Evolutionary conservation across 352 stramenopile genomes (phyloP).

Genomic region (Sclerospora graminicola): DNA sequence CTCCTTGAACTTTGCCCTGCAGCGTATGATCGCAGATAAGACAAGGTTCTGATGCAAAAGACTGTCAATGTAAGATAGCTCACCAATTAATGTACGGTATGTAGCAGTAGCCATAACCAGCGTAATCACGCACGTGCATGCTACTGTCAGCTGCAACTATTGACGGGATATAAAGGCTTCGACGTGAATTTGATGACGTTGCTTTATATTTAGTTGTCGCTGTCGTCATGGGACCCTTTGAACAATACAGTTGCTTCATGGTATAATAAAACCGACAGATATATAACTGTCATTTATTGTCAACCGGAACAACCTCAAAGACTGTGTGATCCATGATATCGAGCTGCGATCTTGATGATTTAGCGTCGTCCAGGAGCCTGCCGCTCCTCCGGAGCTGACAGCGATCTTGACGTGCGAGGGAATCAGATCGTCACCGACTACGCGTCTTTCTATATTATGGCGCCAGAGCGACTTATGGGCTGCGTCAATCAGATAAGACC

Average conservation of each 20-base stretch:
- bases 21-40: too few species aligned
- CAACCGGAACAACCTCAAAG: constrained; percentile 3
- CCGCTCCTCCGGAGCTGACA: constrained; percentile 2
- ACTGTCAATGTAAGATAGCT: constrained; percentile 6
- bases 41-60: neutral
- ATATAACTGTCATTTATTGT: neutral
- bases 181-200: neutral
- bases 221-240: constrained; percentile 9
- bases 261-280: constrained; percentile 3
- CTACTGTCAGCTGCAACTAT: constrained; percentile 6
- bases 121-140: constrained; percentile 5
- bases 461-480: constrained; percentile 13
- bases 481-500: constrained; percentile 8
- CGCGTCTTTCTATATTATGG: neutral
- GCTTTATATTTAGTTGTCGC: neutral
- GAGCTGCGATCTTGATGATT: neutral
- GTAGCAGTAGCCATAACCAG: constrained; percentile 2
- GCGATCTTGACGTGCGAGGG: constrained; percentile 11
- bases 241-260: constrained; percentile 18
- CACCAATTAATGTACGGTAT: constrained; percentile 1
- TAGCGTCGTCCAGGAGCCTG: neutral
- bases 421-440: constrained; percentile 16
- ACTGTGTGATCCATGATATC: neutral
- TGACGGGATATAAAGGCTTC: constrained; percentile 3
- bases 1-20: too few species aligned